Evolutionary conservation across 2,329 filamentous ascomycete genomes (phyloP).

Genomic region (Pestalotiopsis sp.): DNA sequence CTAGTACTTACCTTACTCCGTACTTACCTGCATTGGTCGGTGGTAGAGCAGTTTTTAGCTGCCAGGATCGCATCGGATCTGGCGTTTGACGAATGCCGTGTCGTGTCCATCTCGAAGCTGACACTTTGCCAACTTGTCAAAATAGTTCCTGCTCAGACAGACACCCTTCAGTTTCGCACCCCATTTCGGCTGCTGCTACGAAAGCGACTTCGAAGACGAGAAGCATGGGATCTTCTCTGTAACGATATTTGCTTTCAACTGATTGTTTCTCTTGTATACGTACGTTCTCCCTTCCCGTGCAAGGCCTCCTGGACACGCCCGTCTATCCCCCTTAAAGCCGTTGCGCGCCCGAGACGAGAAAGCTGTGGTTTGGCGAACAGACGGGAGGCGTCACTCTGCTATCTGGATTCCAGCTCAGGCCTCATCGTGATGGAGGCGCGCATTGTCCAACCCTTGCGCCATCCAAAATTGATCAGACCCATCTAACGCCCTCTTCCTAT

Average conservation of each 20-base stretch:
- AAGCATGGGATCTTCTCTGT: neutral
- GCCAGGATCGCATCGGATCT: neutral
- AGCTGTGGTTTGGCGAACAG: neutral
- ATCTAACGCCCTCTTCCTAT: neutral
- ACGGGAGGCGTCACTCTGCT: neutral
- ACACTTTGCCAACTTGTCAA: neutral
- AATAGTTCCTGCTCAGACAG: neutral
- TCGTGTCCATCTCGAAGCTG: neutral
- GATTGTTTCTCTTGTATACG: neutral
- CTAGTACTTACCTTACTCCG: too few relatives aligned
- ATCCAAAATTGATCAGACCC: neutral
- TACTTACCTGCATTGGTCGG: neutral
- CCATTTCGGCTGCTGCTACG: neutral
- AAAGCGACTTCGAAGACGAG: neutral
- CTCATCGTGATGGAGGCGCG: neutral
- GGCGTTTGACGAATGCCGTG: neutral
- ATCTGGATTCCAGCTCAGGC: neutral
- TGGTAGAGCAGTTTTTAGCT: neutral
- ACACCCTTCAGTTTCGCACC: neutral
- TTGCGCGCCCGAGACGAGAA: neutral
- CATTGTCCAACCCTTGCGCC: neutral
- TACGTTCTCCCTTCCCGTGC: neutral
- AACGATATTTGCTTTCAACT: neutral
- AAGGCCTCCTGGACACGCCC: neutral
- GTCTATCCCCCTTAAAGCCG: neutral